Base-by-base conservation (phyloP, 2,329 filamentous ascomycete species). In the Sphaerostilbella broomeana region DNA sequence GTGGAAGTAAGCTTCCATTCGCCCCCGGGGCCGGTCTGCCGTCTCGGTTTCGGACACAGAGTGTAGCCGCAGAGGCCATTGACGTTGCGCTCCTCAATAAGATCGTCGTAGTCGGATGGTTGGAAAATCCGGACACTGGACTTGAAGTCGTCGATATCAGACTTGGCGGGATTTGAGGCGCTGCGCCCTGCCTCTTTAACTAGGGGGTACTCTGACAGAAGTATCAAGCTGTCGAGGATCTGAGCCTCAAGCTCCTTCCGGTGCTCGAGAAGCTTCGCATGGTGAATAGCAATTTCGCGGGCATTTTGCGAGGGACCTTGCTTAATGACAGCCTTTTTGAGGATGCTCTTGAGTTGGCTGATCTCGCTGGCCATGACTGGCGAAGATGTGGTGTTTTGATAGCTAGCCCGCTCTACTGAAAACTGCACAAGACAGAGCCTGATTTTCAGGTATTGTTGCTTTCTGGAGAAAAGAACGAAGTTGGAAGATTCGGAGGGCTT, bases 11-110 rank as follows among this genome's bases (percentile, higher is more conserved):
- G 70, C 54, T 84, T 82, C 65, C 80, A 89, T 47, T 78, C 76
- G 12, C 78, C 80, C 2, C 71, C 73, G 9, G 68, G 64, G 12
- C 70, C 64, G 36, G 75, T 69, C 21, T 70, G 69, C 21, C 72
- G 68, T 26, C 79, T 79, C n/a, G 77, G 70, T 12, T 72, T 72
- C 1, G 77, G 64, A 60, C 92, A 98, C 19, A 97, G 71, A 0
- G 76, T 70, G 58, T 95, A 97, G 2, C 88, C 92, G 63, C 92
- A 98, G 15, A 77, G 72, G 29, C 74, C 77, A 51, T 86, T 81
- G 49, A 86, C 83, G 59, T 94, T 94, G 53, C 92, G 84, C 68
- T 98, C 92, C 48, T 84, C 75, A 44, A 95, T 80, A 35, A 97
- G 69, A 48, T 86, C 84, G 56, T 95, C 87, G 66, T 94, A 94